Evolutionary conservation across 108 stramenopile species (phyloP), one percentile per base, ranked within the genome.

Genomic region (Cyclostephanos tholiformis): DNA sequence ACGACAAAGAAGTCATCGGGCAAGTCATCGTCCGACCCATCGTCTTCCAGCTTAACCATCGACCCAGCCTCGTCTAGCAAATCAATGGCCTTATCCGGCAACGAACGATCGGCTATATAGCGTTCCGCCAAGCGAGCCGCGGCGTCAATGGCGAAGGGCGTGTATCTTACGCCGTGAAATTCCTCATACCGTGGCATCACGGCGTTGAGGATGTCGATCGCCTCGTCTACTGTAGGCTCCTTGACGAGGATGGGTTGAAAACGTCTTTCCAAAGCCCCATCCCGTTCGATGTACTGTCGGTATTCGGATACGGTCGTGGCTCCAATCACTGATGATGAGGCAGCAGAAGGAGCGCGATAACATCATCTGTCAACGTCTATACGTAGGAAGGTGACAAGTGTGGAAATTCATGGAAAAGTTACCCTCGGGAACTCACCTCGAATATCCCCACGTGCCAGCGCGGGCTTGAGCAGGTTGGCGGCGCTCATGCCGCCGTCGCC

Each of bases 21-120:
- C 30, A 91, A 80, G 36, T 62, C 67, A 41, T 76, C 51, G 26
- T 86, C 82, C 19, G 89, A 92, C 17, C 73, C 79, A 57, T 77
- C 75, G 70, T 87, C 84, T 30, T 49, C 66, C 65, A 88, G 78
- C 60, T 88, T 95, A 17, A 98, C 74, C 89, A 94, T 94, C 13
- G 98, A 97, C 20, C 95, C 95, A 17, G 97, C 96, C 80, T 98
- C 98, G 68, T 98, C 98, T 32, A 98, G 79, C 44, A 98, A 71
- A 63, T 98, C 98, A 67, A 98, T 97, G 23, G 92, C 91, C 78
- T 90, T 91, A 67, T 93, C 88, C 12, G 92, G 92, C 9, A 93
- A 58, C 71, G 82, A 90, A 20, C 92, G 76, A 76, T 93, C 92
- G 25, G 55, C 76, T 52, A 93, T 79, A 67, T 90, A 93, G 50